Conservation (phyloP, 148 eudicot species). For the Chenopodium album region DNA sequence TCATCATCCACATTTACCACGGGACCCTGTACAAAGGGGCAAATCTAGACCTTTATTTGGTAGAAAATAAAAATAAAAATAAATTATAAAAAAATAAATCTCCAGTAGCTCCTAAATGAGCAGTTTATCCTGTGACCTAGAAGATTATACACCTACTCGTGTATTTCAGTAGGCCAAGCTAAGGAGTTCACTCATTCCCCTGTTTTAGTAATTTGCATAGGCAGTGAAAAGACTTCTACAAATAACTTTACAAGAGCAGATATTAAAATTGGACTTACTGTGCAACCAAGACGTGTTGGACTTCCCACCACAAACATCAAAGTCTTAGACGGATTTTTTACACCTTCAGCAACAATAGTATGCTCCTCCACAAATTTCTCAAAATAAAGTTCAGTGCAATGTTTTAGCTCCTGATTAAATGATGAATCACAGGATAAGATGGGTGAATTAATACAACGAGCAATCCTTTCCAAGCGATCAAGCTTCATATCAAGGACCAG, state of each 20-base stretch:
- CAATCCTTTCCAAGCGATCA: constrained; percentile 86
- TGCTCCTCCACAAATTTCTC: constrained; percentile 83
- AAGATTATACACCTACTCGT: not conserved
- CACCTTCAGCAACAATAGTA: constrained; percentile 49
- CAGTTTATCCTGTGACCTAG: not conserved
- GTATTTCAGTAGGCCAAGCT: too few relatives aligned
- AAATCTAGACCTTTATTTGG: not conserved
- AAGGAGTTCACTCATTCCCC: not conserved
- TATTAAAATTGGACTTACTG: constrained; percentile 44
- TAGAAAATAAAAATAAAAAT: not conserved
- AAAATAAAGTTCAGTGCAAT: constrained; percentile 68
- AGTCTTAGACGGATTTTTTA: constrained; percentile 72
- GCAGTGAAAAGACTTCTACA: not conserved
- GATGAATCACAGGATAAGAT: constrained; percentile 56
- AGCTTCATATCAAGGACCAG: constrained; percentile 92
- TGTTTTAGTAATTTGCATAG: not conserved
- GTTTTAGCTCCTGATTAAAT: constrained; percentile 52
- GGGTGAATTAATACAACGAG: constrained; percentile 80
- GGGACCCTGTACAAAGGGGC: not conserved
- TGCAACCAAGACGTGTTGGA: constrained; percentile 73
- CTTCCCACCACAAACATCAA: constrained; percentile 93
- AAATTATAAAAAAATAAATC: not conserved
- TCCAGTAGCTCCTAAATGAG: not conserved
- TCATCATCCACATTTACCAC: not conserved
- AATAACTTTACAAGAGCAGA: not conserved